Evolutionary conservation across 2,329 filamentous ascomycete genomes (phyloP), one percentile per base, ranked within the genome.

Genomic region (Cyphellophora europaea): DNA sequence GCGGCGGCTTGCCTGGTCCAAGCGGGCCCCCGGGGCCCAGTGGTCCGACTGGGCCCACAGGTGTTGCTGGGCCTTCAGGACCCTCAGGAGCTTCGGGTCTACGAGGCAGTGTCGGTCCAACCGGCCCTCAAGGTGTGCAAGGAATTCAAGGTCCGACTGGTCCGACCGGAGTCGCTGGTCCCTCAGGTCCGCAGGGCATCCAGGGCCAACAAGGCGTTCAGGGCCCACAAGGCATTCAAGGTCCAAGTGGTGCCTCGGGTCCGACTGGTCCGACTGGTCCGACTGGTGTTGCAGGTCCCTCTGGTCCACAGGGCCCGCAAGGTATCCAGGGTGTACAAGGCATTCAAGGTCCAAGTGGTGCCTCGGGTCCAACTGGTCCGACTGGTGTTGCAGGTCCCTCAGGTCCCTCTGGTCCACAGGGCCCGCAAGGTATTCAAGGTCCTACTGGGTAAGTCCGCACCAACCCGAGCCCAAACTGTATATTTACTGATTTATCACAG

Each of bases 51-150:
- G 30, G 30, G n/a, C 17, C 27, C 14, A 25, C 11, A 29, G 14
- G n/a, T n/a, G n/a, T n/a, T n/a, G n/a, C n/a, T 4, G 31, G 30
- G 34, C 3, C 33, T 12, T n/a, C n/a, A 23, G 27, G 27, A 10
- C 8, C 10, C 13, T 19, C 27, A 8, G 37, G 37, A 5, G 17
- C 37, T 11, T 30, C 27, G 6, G 36, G 36, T 27, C 27, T 32
- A 5, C 15, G n/a, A n/a, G n/a, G n/a, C n/a, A n/a, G n/a, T n/a
- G n/a, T n/a, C n/a, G n/a, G n/a, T n/a, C n/a, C n/a, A n/a, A n/a
- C n/a, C n/a, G n/a, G n/a, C n/a, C n/a, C n/a, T n/a, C 30, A 38
- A 13, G 38, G 38, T 16, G 17, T 23, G 19, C 30, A 33, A 19
- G 38, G 34, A n/a, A 10, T 11, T 19, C 28, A 13, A 15, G 33